These are phyloP conservation scores for Massariosphaeria phaeospora DNA, from an alignment of 495 filamentous ascomycete species.

Conservation along the genomic window DNA sequence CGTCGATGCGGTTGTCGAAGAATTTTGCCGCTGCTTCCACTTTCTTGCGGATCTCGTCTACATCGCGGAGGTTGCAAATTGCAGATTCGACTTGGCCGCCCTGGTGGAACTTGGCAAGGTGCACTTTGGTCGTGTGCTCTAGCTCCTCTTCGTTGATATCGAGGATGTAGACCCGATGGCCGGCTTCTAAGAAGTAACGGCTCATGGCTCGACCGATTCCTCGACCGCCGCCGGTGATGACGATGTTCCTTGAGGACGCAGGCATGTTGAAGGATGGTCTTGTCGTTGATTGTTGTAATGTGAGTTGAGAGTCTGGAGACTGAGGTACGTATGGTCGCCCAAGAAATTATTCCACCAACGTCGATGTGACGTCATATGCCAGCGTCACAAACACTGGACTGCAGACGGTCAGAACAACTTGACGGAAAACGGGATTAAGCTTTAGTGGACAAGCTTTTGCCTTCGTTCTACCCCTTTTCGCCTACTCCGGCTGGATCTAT, in stretches of 20 bases:
- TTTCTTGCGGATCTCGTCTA: slow-evolving; percentile 30
- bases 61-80: slow-evolving; percentile 37
- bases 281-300: no score
- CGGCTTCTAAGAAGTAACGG: slow-evolving; percentile 31
- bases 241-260: slow-evolving; percentile 30
- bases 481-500: no score
- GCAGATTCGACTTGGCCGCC: slow-evolving; percentile 13
- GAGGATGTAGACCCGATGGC: slow-evolving; percentile 37
- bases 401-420: no score
- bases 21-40: slow-evolving; percentile 31
- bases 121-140: slow-evolving; percentile 28
- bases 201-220: slow-evolving; percentile 37
- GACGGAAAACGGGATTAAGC: no score
- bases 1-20: slow-evolving; percentile 35
- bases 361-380: no score
- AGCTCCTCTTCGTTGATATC: slow-evolving; percentile 39
- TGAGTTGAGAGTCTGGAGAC: no score
- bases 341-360: no score
- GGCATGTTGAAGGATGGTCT: no score
- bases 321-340: no score
- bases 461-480: no score
- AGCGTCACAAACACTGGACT: no score
- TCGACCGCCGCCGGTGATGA: slow-evolving; percentile 36
- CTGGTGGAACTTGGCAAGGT: slow-evolving; percentile 22
- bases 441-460: no score